A percentile compares a stretch with the other conserved stretches of the same genome.
Conservation (phyloP, 441 rosid species). For the Populus hybrid region DNA sequence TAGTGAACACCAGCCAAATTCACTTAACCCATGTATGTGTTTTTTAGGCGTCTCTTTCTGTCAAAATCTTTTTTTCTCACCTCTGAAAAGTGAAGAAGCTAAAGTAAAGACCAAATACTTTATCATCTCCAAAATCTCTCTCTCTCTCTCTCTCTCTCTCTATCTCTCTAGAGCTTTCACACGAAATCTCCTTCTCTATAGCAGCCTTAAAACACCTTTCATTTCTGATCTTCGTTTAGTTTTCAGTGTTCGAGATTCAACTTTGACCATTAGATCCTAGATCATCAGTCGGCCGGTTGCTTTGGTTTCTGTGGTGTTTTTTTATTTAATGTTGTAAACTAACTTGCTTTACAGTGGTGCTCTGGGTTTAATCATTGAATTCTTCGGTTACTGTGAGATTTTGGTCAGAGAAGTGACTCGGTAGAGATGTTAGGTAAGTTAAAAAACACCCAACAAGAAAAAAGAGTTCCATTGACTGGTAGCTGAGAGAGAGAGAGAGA, state of each 20-base stretch:
- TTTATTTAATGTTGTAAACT: too few relatives aligned
- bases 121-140: not conserved
- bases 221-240: conserved; percentile 6
- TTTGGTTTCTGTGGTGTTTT: not conserved
- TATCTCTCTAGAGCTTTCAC: too few relatives aligned
- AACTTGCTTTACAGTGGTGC: not conserved
- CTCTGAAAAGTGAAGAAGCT: conserved; percentile 22
- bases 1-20: not conserved
- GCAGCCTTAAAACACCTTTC: conserved; percentile 12
- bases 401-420: conserved; percentile 29
- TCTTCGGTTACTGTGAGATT: conserved; percentile 35
- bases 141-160: too few relatives aligned
- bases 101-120: conserved; percentile 3
- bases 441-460: conserved; percentile 7
- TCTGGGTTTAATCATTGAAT: conserved; percentile 37
- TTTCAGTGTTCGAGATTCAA: not conserved
- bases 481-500: conserved; percentile 39
- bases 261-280: conserved; percentile 15
- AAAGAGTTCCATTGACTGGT: conserved; percentile 64
- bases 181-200: conserved; percentile 1
- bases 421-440: conserved; percentile 44
- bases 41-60: not conserved
- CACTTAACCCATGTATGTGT: conserved; percentile 4
- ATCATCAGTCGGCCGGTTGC: conserved; percentile 2
- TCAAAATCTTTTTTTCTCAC: not conserved